A percentile compares a stretch with the other conserved stretches of the same genome.
Evolutionary conservation across 805 yeast genomes (phyloP).

Genomic region (Saccharomycopsis sp.): DNA sequence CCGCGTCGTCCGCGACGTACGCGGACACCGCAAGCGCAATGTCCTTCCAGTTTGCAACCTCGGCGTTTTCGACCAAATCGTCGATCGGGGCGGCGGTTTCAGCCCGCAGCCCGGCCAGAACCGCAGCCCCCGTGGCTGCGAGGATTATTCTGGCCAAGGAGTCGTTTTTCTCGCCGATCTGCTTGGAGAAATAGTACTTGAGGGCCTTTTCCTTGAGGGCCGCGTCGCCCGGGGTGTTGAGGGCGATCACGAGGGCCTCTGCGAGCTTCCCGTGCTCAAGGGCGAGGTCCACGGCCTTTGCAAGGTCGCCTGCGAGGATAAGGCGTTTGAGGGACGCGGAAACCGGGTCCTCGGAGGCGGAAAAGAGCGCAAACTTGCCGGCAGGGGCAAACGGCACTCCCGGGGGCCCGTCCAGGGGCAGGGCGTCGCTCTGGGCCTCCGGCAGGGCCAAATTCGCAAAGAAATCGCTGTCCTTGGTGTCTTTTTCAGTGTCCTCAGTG

Average conservation of each 20-base stretch:
- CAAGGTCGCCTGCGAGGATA: conserved; percentile 55
- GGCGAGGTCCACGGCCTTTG: conserved; percentile 61
- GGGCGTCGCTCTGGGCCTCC: conserved; percentile 18
- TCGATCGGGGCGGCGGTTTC: conserved; percentile 34
- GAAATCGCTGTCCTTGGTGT: conserved; percentile 20
- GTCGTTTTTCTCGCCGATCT: conserved; percentile 36
- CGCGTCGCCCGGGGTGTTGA: conserved; percentile 50
- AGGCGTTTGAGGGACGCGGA: conserved; percentile 36
- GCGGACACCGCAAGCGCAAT: conserved; percentile 66
- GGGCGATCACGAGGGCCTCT: conserved; percentile 80
- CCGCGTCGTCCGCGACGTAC: conserved; percentile 39
- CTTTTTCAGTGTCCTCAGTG: conserved; percentile 26
- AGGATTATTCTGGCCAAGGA: conserved; percentile 70
- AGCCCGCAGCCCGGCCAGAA: not conserved
- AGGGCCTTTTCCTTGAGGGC: conserved; percentile 59
- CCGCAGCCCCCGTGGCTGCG: conserved; percentile 16
- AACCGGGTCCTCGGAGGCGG: conserved; percentile 33
- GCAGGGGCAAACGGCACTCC: conserved; percentile 34
- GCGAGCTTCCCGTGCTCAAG: conserved; percentile 53
- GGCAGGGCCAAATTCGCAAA: conserved; percentile 15
- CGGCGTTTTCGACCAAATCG: conserved; percentile 74
- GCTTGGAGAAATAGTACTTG: conserved; percentile 59
- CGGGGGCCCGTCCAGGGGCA: not conserved
- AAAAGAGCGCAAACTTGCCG: conserved; percentile 45
- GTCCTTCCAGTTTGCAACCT: conserved; percentile 75